Evolutionary conservation across 2,329 filamentous ascomycete genomes (phyloP), one percentile per base, ranked within the genome.

Genomic region (Aspergillus sp.): DNA sequence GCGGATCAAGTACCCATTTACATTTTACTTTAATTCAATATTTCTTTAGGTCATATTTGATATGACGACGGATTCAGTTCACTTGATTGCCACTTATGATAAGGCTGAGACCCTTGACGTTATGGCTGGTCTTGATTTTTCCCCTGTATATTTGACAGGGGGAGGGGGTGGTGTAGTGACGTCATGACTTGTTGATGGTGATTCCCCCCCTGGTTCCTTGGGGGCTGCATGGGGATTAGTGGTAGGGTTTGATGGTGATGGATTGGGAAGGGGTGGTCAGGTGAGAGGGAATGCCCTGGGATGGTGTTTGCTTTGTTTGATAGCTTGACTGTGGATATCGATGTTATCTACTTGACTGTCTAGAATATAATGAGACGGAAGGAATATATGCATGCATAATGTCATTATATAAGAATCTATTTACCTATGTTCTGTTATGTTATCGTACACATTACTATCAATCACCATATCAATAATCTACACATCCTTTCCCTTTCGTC

Each of bases 1-100:
- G 58, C 56, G 58, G 58, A 54, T 52, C 25, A 27, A 27, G 25
- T 27, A 27, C 54, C 54, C n/a, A 30, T 11, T 11, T 10, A 30
- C 0, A 30, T 30, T 30, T 30, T 30, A 30, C 27, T 27, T 27
- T 27, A 8, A 27, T 27, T 27, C 1, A 1, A 23, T 23, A 1
- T 23, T 23, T 23, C 4, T 30, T 30, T 11, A 30, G 8, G 27
- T 30, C 27, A 30, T 11, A 0, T 30, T 30, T 30, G 27, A 5
- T 11, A 19, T 44, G 41, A 44, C 41, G 41, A 44, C 4, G 32
- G 21, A 21, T 21, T 21, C 21, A 21, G 21, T 21, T 21, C 21
- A 21, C 21, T 21, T 21, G 3, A 21, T 21, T 21, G 21, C n/a
- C 41, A 44, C 41, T 36, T 36, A 30, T 30, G 32, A 36, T 36